phyloP scores from a whole-genome alignment of 768 basidiomycete genomes.

The Tricholoma sp. region DNA sequence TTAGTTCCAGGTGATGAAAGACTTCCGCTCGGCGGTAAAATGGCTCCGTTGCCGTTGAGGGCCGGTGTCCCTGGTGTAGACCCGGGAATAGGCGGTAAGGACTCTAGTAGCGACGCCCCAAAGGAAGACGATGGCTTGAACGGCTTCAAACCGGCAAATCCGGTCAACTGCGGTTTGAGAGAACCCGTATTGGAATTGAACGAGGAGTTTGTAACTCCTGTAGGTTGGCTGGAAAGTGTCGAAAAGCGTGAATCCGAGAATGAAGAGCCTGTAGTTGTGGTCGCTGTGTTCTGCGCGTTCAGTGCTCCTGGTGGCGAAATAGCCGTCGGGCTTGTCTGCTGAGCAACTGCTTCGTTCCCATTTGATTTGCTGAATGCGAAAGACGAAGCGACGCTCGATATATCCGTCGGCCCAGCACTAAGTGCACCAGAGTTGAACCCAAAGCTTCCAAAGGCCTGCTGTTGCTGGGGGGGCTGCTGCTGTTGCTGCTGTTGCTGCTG shows the following conservation, averaged over 20 bases:
- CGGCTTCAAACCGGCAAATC: constrained; percentile 61
- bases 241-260: constrained; percentile 46
- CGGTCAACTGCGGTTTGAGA: constrained; percentile 43
- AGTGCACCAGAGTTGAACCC: constrained; percentile 36
- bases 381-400: constrained; percentile 69
- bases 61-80: constrained; percentile 47
- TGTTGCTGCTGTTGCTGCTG: constrained; percentile 25
- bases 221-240: constrained; percentile 46
- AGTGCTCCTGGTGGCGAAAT: constrained; percentile 16
- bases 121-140: constrained; percentile 84
- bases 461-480: constrained; percentile 17
- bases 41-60: constrained; percentile 19
- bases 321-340: constrained; percentile 9
- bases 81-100: constrained; percentile 69
- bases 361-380: constrained; percentile 47
- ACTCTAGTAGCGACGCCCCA: constrained; percentile 69
- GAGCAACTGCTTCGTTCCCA: constrained; percentile 8
- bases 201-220: constrained; percentile 33
- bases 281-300: constrained; percentile 28
- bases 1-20: neutral
- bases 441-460: constrained; percentile 24
- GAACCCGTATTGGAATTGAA: constrained; percentile 20
- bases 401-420: constrained; percentile 45
- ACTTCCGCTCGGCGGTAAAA: constrained; percentile 1
- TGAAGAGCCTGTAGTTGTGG: constrained; percentile 35